Evolutionary conservation across 257 asterid genomes (phyloP).

Genomic region (Solanum bulbocastanum): DNA sequence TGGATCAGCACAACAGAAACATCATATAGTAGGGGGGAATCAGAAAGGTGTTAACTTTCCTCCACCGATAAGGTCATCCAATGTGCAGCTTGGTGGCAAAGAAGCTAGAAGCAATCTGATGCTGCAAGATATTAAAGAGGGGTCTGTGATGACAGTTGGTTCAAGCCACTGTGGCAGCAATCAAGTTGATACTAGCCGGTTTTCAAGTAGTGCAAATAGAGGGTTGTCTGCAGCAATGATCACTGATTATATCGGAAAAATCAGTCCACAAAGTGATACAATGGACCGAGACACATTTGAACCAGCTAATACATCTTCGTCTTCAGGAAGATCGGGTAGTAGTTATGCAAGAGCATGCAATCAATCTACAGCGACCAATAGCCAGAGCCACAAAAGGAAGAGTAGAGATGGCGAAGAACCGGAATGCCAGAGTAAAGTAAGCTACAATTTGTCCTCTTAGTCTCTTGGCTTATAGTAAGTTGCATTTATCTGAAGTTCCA

Average conservation of each 20-base stretch:
- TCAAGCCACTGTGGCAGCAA: conserved; percentile 81
- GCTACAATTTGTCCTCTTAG: not conserved
- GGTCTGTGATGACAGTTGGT: conserved; percentile 44
- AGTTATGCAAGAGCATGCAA: conserved; percentile 45
- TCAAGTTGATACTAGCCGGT: conserved; percentile 42
- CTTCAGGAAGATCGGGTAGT: conserved; percentile 62
- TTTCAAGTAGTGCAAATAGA: conserved; percentile 23
- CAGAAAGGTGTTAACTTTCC: not conserved
- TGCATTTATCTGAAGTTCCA: not conserved
- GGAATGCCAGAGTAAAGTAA: conserved; percentile 66
- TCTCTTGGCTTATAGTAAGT: conserved; percentile 32
- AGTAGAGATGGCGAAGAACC: conserved; percentile 47
- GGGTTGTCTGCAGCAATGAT: conserved; percentile 10
- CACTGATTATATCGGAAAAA: conserved; percentile 16
- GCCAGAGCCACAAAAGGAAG: conserved; percentile 49
- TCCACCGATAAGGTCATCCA: conserved; percentile 3
- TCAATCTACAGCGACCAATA: conserved; percentile 22
- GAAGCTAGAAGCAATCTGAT: not conserved
- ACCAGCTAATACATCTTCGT: conserved; percentile 41
- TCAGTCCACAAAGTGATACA: conserved; percentile 23
- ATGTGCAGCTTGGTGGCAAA: not conserved
- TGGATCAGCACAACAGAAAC: conserved; percentile 2
- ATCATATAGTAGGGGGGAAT: not conserved
- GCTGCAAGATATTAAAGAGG: conserved; percentile 12
- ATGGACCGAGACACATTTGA: conserved; percentile 29